These are phyloP conservation scores for Nyssa sinensis DNA, from an alignment of 148 eudicot genomes.

Conservation along the genomic window DNA sequence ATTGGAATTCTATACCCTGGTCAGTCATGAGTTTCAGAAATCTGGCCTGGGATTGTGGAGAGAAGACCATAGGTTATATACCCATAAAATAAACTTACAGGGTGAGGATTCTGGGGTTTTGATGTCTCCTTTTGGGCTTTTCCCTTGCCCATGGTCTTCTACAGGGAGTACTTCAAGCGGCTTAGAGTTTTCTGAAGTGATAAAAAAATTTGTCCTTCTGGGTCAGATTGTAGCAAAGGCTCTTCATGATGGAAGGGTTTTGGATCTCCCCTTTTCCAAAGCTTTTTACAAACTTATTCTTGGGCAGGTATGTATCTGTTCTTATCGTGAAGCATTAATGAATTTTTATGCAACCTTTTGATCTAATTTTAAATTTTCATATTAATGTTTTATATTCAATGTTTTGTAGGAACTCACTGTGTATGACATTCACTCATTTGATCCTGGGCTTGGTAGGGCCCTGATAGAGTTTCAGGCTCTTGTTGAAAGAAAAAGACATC, in stretches of 20 bases:
- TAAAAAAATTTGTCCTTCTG: slow-evolving; percentile 63
- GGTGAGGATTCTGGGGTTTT: slow-evolving; percentile 32
- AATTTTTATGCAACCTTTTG: neutral
- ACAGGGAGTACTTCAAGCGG: slow-evolving; percentile 35
- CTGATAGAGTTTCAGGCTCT: slow-evolving; percentile 86
- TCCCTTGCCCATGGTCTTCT: slow-evolving; percentile 92
- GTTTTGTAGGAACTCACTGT: slow-evolving; percentile 66
- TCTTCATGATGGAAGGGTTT: slow-evolving; percentile 89
- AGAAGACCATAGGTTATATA: slow-evolving; percentile 46
- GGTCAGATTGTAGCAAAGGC: slow-evolving; percentile 85
- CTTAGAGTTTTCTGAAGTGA: slow-evolving; percentile 55
- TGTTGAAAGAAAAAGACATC: slow-evolving; percentile 48
- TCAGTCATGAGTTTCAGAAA: slow-evolving; percentile 81
- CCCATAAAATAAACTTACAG: slow-evolving; percentile 24
- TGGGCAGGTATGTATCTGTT: slow-evolving; percentile 65
- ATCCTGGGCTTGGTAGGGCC: slow-evolving; percentile 66
- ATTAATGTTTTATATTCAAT: slow-evolving; percentile 3
- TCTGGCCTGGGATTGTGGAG: slow-evolving; percentile 88
- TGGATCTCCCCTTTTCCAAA: slow-evolving; percentile 88
- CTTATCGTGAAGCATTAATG: neutral
- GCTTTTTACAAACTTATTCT: slow-evolving; percentile 87
- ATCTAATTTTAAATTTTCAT: neutral
- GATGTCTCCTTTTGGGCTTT: slow-evolving; percentile 59
- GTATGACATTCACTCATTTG: slow-evolving; percentile 86
- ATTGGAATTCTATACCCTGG: slow-evolving; percentile 86